Evolutionary conservation across 805 yeast genomes (phyloP).

Genomic region (Candida arabinofermentans): DNA sequence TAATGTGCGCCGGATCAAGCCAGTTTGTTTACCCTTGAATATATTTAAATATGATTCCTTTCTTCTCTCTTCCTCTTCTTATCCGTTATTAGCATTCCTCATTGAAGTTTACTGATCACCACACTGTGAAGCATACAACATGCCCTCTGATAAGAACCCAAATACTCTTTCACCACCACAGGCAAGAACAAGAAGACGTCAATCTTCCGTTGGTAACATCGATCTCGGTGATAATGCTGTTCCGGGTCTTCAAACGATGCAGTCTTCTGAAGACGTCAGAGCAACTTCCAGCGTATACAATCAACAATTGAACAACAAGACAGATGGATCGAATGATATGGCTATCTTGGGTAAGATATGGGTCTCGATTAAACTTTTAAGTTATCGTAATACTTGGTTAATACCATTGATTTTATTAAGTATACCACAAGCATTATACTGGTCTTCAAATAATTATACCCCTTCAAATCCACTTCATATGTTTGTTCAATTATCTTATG

Average conservation of each 20-base stretch:
- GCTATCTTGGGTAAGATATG: constrained; percentile 54
- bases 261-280: constrained; percentile 41
- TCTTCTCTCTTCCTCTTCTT: not conserved
- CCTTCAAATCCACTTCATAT: constrained; percentile 56
- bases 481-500: constrained; percentile 64
- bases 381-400: constrained; percentile 67
- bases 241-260: constrained; percentile 65
- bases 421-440: constrained; percentile 39
- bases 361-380: constrained; percentile 55
- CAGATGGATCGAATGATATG: constrained; percentile 37
- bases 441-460: constrained; percentile 54
- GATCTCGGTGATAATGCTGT: constrained; percentile 70
- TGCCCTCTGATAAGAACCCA: not conserved
- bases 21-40: not conserved
- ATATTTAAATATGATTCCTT: not conserved
- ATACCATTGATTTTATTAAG: constrained; percentile 52
- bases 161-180: not conserved
- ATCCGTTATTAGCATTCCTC: not conserved
- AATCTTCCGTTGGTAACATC: constrained; percentile 70
- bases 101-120: no score
- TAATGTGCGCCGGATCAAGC: no score
- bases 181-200: constrained; percentile 18
- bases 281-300: constrained; percentile 34
- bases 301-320: constrained; percentile 23
- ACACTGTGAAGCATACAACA: not conserved